A percentile compares a stretch with the other conserved stretches of the same genome.
These are phyloP conservation scores for Mortierella claussenii DNA, from an alignment of 192 early-diverging fungal species.

Conservation along the genomic window DNA sequence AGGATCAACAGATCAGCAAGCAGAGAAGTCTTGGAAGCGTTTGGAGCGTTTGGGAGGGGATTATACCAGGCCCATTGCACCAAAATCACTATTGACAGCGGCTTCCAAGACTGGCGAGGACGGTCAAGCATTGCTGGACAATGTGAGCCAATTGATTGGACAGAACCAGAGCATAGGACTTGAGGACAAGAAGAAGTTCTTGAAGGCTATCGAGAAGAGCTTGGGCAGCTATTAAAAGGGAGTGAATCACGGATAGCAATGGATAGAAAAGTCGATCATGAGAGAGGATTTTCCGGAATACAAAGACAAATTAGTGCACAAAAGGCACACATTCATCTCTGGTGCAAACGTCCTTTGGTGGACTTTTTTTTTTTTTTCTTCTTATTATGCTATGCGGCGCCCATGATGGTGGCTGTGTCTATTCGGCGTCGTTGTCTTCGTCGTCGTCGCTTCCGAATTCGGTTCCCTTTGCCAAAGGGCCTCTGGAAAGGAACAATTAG, in stretches of 20 bases:
- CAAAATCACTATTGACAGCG: constrained; percentile 20
- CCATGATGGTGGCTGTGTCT: too few relatives aligned
- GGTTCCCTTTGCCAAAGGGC: constrained; percentile 32
- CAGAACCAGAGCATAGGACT: constrained; percentile 51
- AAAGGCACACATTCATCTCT: too few relatives aligned
- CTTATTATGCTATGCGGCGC: not conserved
- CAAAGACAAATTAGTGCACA: too few relatives aligned
- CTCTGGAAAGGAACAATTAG: constrained; percentile 3
- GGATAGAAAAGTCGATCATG: too few relatives aligned
- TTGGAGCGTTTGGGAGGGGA: constrained; percentile 51
- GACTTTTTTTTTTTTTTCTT: not conserved
- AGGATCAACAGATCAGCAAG: constrained; percentile 12
- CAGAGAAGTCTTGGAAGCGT: constrained; percentile 46
- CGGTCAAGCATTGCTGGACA: constrained; percentile 7
- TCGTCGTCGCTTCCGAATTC: constrained; percentile 47
- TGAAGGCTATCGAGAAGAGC: constrained; percentile 37
- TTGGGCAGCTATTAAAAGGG: constrained; percentile 24
- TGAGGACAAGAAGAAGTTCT: constrained; percentile 48
- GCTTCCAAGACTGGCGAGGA: constrained; percentile 6
- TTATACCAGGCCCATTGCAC: constrained; percentile 27
- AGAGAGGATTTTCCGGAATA: too few relatives aligned
- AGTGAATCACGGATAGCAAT: too few relatives aligned
- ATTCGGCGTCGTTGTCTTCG: too few relatives aligned
- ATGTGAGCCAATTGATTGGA: constrained; percentile 25
- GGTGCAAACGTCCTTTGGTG: too few relatives aligned